These are phyloP conservation scores for Aphanomyces stellatus DNA, from an alignment of 352 stramenopile genomes.

Conservation along the genomic window DNA sequence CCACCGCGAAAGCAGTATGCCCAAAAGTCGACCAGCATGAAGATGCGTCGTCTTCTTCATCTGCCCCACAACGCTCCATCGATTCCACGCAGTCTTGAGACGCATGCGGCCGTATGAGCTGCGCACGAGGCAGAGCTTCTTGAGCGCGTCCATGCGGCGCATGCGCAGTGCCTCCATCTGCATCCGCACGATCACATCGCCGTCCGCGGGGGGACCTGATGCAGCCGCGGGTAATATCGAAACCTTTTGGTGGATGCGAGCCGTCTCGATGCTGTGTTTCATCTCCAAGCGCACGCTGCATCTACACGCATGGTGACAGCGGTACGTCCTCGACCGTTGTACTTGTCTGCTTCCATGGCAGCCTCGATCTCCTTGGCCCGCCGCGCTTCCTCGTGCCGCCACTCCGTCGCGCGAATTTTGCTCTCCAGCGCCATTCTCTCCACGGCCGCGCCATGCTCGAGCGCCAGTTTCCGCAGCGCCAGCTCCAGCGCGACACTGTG, in stretches of 20 bases:
- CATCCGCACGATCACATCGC: slow-evolving; percentile 56
- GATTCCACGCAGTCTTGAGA: slow-evolving; percentile 27
- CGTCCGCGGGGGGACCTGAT: slow-evolving; percentile 20
- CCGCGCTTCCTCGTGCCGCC: slow-evolving; percentile 10
- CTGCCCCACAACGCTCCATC: slow-evolving; percentile 33
- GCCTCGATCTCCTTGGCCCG: slow-evolving; percentile 26
- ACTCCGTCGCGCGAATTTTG: slow-evolving; percentile 29
- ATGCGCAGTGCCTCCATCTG: slow-evolving; percentile 51
- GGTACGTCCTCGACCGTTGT: slow-evolving; percentile 12
- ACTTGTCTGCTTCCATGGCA: slow-evolving; percentile 48
- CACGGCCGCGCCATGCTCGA: slow-evolving; percentile 37
- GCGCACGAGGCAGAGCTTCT: slow-evolving; percentile 51
- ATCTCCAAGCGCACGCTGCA: slow-evolving; percentile 49
- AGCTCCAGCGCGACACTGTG: slow-evolving; percentile 45
- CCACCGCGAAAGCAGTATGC: slow-evolving; percentile 29
- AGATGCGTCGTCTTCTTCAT: not conserved
- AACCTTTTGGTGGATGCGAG: slow-evolving; percentile 55
- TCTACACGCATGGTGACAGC: not conserved
- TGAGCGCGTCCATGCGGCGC: slow-evolving; percentile 53
- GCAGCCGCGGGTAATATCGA: not conserved
- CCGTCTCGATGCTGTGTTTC: slow-evolving; percentile 43
- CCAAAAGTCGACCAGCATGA: slow-evolving; percentile 10
- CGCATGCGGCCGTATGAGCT: slow-evolving; percentile 30
- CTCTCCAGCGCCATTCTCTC: slow-evolving; percentile 44
- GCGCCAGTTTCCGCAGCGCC: slow-evolving; percentile 34